Conservation (phyloP, 2,329 filamentous ascomycete genomes). For the Exophiala sideris region DNA sequence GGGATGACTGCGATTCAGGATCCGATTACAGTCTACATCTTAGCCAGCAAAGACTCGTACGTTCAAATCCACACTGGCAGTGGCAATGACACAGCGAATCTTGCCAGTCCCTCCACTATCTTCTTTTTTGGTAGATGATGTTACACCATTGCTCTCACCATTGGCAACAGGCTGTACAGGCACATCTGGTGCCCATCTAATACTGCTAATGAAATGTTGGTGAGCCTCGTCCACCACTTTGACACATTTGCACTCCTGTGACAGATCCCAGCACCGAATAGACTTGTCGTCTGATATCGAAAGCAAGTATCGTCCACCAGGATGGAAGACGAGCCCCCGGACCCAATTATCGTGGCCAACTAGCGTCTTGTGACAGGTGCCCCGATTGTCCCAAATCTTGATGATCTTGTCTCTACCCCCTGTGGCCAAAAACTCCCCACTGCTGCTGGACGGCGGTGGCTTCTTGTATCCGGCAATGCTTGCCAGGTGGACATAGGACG, state of each 20-base stretch:
- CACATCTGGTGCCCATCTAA: constrained; percentile 81
- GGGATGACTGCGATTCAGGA: background rate
- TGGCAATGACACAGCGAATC: constrained; percentile 82
- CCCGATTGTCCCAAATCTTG: constrained; percentile 80
- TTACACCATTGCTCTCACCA: constrained; percentile 29
- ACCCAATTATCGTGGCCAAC: constrained; percentile 95
- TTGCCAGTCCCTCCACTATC: constrained; percentile 53
- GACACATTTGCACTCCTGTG: constrained; percentile 85
- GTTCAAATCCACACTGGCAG: constrained; percentile 77
- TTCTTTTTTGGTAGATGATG: constrained; percentile 50
- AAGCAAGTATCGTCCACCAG: constrained; percentile 84
- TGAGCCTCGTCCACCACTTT: constrained; percentile 75
- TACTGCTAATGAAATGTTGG: constrained; percentile 78
- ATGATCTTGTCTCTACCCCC: constrained; percentile 89
- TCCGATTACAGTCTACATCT: background rate
- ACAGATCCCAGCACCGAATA: constrained; percentile 87
- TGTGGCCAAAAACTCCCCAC: constrained; percentile 85
- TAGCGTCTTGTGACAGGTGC: constrained; percentile 78
- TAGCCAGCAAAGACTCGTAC: constrained; percentile 69
- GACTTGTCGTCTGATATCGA: constrained; percentile 88
- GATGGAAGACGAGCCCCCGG: constrained; percentile 79
- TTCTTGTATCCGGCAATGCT: constrained; percentile 79
- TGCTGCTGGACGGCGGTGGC: constrained; percentile 67
- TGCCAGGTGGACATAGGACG: constrained; percentile 74
- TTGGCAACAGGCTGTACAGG: constrained; percentile 22